Base-by-base conservation (phyloP, 495 filamentous ascomycete species). In the Lepidopterella palustris region DNA sequence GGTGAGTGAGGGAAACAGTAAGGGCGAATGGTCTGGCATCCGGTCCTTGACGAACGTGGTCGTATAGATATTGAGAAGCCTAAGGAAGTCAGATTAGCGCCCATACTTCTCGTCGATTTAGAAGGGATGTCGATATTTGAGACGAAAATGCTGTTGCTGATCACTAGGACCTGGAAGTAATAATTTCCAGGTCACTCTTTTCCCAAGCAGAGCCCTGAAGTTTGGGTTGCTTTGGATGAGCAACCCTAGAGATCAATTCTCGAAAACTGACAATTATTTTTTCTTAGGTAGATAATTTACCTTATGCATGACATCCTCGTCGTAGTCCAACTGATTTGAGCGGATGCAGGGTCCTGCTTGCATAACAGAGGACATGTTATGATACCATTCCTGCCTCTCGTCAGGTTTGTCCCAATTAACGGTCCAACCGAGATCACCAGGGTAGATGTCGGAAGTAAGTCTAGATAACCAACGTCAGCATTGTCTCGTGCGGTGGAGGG, bases 321-420 rank as follows among this genome's bases (percentile, higher is more conserved):
- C 90, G 63, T 89, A 96, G 67, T 96, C 90, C n/a, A 96, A 80
- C 75, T 96, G 90, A 75, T 96, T 96, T 66, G 87, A 90, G 58
- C 89, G 80, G 27, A 93, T 82, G 55, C 89, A 91, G 2, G 82
- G 78, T 8, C 90, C 90, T 1, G 90, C 90, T 67, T 96, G 88
- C 70, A 89, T 76, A 61, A 96, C 90, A 8, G 89, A 93, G 57
- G 86, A 87, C 73, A 89, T 89, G 74, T 93, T 95, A 76, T 96
- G 90, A 66, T 92, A 95, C 84, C 88, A 96, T 73, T 96, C 90
- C 42, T 86, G 82, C 49, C 89, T 80, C 26, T 85, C 83, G 35
- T 93, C 87, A 13, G 90, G 89, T 60, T 88, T 79, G 70, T 96
- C 90, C 90, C 90, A 96, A 70, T 92, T 87, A 56, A 92, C 88